Base-by-base conservation (phyloP, 352 stramenopile genomes). In the Bremia lactucae region DNA sequence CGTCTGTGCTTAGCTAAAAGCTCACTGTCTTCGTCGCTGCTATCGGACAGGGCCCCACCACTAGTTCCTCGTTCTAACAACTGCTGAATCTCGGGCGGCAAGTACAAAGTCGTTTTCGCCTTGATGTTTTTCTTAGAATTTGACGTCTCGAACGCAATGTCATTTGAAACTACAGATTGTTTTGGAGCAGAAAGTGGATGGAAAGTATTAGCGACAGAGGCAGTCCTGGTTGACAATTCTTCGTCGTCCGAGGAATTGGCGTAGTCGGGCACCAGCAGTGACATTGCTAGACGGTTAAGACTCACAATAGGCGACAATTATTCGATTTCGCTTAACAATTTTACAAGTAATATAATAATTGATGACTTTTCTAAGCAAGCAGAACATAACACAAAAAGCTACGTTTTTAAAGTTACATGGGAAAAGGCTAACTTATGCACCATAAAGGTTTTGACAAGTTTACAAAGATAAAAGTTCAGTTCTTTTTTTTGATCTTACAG, bases 191-290 rank as follows among this genome's bases (percentile, higher is more conserved):
- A n/a, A 28, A 24, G 0, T 19, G 40, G 19, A 33, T 19, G 0
- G 10, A 31, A 7, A 4, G 43, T 2, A 33, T 36, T n/a, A 20
- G 23, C 2, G 28, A 13, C 0, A 14, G 10, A 28, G 49, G 21
- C 22, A 46, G n/a, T n/a, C n/a, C n/a, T 14, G 31, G 14, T 33
- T 14, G 40, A 23, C 3, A 40, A 25, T 0, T 18, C 42, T 13
- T 81, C 69, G 29, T 78, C 66, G 31, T 75, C 64, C 1, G 69
- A 82, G 0, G 69, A 78, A 43, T 63, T 79, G 31, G 60, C 62
- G 58, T 81, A 81, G 53, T 81, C 69, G 31, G 49, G 49, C n/a
- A 78, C 51, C 14, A 79, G 36, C 18, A 78, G 52, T 46, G 66
- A 72, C 69, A 78, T 81, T 38, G n/a, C n/a, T n/a, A n/a, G n/a